Evolutionary conservation across 2,329 filamentous ascomycete species (phyloP), one percentile per base, ranked within the genome.

Genomic region (Aspergillus vadensis): DNA sequence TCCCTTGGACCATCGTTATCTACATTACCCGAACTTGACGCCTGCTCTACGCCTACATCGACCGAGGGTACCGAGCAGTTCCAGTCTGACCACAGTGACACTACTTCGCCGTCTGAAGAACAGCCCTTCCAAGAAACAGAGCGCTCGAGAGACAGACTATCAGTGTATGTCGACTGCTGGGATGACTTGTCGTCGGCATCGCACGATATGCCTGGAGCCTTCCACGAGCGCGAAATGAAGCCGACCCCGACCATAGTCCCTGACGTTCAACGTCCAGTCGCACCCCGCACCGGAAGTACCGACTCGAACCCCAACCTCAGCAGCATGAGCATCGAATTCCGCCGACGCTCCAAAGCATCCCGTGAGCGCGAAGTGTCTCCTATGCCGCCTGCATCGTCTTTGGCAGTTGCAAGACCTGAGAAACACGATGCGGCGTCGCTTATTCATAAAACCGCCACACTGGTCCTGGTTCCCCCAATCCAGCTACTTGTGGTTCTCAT

Each of bases 401-500:
- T 92, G 9, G 82, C 83, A 5, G 83, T 86, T 4, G 73, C 77
- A 51, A 74, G 78, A 59, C 71, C 77, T 0, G 78, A 83, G 36
- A 80, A 82, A 55, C 79, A 82, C 47, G 78, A 89, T 30, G 85
- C 86, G 1, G 79, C 85, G 54, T 84, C 87, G 3, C 84, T 96
- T 30, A 83, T 96, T 25, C 85, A 88, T 58, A 93, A 91, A 76
- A 92, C 92, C 0, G 88, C 86, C 64, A 87, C 91, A 55, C 83
- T 95, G 30, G 83, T 96, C 4, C 79, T 97, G 14, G 87, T 90
- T 0, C 92, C 92, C n/a, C 92, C 93, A 0, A 85, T 88, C 36
- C 87, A 93, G 68, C 83, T 96, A 2, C 85, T 96, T 38, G 82
- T 86, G 25, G 80, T 96, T 43, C 92, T 97, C 82, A 83, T 97